These are phyloP conservation scores for Macrolepiota dolichaula DNA, from an alignment of 768 basidiomycete genomes.

Conservation along the genomic window DNA sequence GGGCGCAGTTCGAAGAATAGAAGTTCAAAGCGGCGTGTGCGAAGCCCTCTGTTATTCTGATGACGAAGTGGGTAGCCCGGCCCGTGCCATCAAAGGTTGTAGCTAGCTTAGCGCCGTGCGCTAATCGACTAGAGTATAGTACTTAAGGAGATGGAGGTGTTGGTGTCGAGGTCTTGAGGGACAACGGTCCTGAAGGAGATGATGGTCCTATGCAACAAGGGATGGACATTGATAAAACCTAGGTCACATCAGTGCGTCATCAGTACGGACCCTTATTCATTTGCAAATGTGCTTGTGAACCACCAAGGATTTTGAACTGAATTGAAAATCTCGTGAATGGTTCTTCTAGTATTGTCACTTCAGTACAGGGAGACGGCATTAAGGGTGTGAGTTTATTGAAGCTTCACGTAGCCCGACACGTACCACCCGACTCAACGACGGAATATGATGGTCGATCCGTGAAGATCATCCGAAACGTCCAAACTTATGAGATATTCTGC, in stretches of 20 bases:
- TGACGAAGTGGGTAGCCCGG: neutral
- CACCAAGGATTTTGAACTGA: neutral
- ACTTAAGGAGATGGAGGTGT: no score
- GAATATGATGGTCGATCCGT: constrained; percentile 45
- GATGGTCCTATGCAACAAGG: no score
- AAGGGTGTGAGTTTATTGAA: neutral
- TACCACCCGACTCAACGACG: constrained; percentile 31
- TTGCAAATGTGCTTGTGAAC: no score
- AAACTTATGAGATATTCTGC: no score
- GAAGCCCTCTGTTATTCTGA: neutral
- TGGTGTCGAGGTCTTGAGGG: no score
- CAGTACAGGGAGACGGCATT: constrained; percentile 22
- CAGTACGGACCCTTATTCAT: no score
- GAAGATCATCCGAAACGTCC: no score
- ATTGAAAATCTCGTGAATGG: neutral
- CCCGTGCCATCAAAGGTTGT: neutral
- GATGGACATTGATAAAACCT: no score
- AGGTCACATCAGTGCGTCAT: no score
- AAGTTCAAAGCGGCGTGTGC: neutral
- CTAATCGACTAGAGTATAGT: no score
- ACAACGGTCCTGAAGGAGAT: no score
- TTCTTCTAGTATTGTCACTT: neutral
- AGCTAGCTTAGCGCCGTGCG: no score
- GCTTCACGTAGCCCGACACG: constrained; percentile 4
- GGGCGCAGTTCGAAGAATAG: neutral